Evolutionary conservation across 768 basidiomycete genomes (phyloP).

Genomic region (Pseudohyphozyma bogoriensis): DNA sequence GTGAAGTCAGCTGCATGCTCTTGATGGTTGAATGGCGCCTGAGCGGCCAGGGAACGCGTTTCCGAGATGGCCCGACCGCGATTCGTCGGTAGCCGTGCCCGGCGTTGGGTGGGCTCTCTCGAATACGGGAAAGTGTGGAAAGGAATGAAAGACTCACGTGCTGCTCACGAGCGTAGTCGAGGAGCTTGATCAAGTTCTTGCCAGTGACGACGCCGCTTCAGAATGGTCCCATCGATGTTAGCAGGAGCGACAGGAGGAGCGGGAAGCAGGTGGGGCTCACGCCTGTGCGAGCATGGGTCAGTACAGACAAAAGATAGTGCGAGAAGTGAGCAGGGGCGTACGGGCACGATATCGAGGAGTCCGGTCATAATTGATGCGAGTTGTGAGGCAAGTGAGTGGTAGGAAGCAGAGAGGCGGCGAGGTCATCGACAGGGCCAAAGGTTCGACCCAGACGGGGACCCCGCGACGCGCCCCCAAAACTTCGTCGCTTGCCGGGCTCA

Average conservation of each 20-base stretch:
- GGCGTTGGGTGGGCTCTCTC: no score
- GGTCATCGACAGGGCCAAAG: no score
- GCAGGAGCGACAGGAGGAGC: neutral
- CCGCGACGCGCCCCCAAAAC: no score
- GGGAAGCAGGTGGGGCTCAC: neutral
- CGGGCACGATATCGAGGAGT: conserved; percentile 15
- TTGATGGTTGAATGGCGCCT: neutral
- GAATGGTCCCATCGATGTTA: neutral
- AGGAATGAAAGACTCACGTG: conserved; percentile 49
- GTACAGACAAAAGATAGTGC: no score
- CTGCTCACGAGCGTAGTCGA: conserved; percentile 82
- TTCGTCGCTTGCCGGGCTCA: no score
- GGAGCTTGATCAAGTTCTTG: conserved; percentile 86
- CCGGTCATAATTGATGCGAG: no score
- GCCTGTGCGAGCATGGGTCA: neutral
- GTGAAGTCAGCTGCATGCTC: neutral
- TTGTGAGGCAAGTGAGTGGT: no score
- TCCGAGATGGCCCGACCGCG: conserved; percentile 1
- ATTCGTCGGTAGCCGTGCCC: no score
- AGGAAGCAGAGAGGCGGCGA: no score
- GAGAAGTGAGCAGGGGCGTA: neutral
- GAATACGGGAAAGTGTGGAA: neutral
- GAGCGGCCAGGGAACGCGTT: neutral
- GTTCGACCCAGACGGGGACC: no score
- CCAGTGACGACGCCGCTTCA: conserved; percentile 81